These are phyloP conservation scores for Heliamphora exappendiculata DNA, from an alignment of 148 eudicot genomes.

Conservation along the genomic window DNA sequence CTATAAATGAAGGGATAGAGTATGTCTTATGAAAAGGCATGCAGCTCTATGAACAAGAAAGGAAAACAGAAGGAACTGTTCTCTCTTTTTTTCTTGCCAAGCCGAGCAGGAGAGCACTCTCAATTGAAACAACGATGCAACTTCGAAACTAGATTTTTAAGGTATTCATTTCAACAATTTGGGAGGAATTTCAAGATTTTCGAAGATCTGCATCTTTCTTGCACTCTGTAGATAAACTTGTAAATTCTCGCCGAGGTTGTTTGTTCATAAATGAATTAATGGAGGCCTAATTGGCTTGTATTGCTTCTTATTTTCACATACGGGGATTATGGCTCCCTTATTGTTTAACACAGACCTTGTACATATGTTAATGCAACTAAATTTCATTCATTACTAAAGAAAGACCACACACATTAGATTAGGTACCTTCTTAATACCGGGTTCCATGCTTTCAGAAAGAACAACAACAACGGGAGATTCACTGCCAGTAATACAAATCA, in stretches of 20 bases:
- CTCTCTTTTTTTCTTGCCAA: not conserved
- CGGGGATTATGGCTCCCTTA: not conserved
- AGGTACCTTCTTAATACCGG: constrained; percentile 54
- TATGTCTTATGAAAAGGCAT: not conserved
- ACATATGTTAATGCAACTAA: not conserved
- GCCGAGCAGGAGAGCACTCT: not conserved
- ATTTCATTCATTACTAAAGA: not conserved
- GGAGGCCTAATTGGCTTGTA: not conserved
- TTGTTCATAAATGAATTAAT: not conserved
- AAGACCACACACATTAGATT: not conserved
- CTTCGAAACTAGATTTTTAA: not conserved
- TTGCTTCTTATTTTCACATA: not conserved
- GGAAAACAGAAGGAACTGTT: not conserved
- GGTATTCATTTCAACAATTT: not conserved
- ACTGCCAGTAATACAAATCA: constrained; percentile 69
- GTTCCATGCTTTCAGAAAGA: constrained; percentile 86
- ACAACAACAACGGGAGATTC: constrained; percentile 88
- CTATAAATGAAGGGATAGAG: not conserved
- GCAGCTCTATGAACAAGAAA: not conserved
- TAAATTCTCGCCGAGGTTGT: not conserved
- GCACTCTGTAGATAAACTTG: not conserved
- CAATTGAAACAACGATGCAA: not conserved
- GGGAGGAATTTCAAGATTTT: not conserved
- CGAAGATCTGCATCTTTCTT: not conserved
- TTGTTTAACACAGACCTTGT: not conserved